phyloP scores from a whole-genome alignment of 768 basidiomycete genomes.

The Boletus vermiculosoides region DNA sequence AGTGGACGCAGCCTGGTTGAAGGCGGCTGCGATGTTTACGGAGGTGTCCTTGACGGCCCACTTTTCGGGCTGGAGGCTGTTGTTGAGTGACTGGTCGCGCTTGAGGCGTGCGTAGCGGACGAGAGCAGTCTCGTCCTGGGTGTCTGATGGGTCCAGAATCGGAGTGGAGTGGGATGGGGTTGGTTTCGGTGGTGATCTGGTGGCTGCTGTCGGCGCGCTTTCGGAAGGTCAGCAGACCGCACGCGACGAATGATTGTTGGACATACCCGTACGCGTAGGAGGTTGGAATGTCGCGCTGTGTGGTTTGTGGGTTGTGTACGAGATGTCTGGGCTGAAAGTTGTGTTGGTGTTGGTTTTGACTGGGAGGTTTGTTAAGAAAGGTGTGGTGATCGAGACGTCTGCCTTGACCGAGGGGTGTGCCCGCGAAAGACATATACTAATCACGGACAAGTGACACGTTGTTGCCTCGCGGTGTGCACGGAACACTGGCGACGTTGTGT shows the following conservation, averaged over 20 bases:
- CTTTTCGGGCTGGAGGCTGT: constrained; percentile 53
- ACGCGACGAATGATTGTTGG: constrained; percentile 6
- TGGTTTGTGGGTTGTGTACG: constrained; percentile 30
- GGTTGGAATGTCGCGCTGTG: constrained; percentile 45
- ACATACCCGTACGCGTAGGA: constrained; percentile 74
- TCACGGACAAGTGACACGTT: constrained; percentile 16
- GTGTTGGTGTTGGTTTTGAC: constrained; percentile 34
- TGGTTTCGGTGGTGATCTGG: constrained; percentile 61
- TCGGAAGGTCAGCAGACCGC: constrained; percentile 15
- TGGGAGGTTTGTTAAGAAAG: constrained; percentile 60
- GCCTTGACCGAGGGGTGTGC: constrained; percentile 80
- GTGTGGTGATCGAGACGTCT: constrained; percentile 81
- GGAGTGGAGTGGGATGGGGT: constrained; percentile 30
- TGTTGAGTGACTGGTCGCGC: constrained; percentile 37
- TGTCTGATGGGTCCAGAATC: constrained; percentile 42
- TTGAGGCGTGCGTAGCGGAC: constrained; percentile 49
- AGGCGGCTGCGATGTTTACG: constrained; percentile 82
- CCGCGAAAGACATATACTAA: constrained; percentile 80
- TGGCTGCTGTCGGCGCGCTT: constrained; percentile 55
- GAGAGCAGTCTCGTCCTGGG: constrained; percentile 46
- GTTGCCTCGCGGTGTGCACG: constrained; percentile 12
- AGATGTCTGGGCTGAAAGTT: constrained; percentile 26
- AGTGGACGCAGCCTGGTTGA: constrained; percentile 61
- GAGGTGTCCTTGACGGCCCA: constrained; percentile 81
- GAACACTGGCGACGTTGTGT: constrained; percentile 1